Base-by-base conservation (phyloP, 2,329 filamentous ascomycete genomes). In the Microascus cirrosus region DNA sequence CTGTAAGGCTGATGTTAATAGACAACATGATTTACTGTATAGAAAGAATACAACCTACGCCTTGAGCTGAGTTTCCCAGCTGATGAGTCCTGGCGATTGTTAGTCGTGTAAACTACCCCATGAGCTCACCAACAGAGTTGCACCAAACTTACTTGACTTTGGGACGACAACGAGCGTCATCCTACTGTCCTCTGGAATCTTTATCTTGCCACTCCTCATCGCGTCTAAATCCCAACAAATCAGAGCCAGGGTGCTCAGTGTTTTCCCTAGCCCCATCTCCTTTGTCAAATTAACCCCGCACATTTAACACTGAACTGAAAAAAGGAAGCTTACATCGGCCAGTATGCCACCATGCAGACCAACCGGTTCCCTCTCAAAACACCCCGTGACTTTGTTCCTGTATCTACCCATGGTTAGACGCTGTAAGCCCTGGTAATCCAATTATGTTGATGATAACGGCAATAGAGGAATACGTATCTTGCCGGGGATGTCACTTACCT, bases 251-350 rank as follows among this genome's bases (percentile, higher is more conserved):
- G 63, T 61, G 25, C 61, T 67, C 2, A 71, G 59, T 0, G 68
- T 68, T 55, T 73, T 71, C 0, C 70, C 70, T 1, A 72, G 62
- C 0, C 70, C 70, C 70, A 72, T 71, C 28, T 72, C 68, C 66
- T 69, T 57, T 18, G 5, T 18, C 48, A 4, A 32, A 8, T 32
- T 32, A 32, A 8, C 28, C 28, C 28, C 28, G 28, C 28, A 32
- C n/a, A n/a, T n/a, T n/a, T n/a, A 8, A 32, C 28, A 32, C 28
- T 8, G 4, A 32, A 8, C 28, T 8, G 28, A 32, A 32, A 32
- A 32, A 32, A 32, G 28, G 28, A 32, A 28, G 28, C 60, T 50
- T 60, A 67, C 65, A 63, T 71, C 69, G 22, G 67, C 69, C 34
- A 71, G 58, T 25, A 71, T 65, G 2, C 69, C 69, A 10, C 69